phyloP scores from a whole-genome alignment of 1,139 yeast species.

The Meyerozyma athensensis region DNA sequence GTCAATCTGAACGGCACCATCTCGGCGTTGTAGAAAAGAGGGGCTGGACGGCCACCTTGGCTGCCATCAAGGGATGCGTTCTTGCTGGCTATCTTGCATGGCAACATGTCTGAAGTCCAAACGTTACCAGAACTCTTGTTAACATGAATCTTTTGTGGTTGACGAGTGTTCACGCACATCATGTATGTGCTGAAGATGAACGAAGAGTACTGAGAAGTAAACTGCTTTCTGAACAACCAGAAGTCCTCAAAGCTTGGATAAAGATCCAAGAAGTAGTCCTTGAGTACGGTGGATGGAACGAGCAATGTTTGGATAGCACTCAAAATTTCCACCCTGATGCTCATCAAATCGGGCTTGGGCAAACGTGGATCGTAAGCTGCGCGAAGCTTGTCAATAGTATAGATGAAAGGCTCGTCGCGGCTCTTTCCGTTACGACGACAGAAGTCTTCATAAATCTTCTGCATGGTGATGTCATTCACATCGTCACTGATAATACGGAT shows the following conservation, averaged over 20 bases:
- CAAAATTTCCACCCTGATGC: conserved; percentile 85
- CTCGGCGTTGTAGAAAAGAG: conserved; percentile 90
- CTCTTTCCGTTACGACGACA: conserved; percentile 72
- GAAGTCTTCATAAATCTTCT: conserved; percentile 81
- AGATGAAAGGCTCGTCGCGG: conserved; percentile 87
- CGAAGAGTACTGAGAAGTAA: conserved; percentile 94
- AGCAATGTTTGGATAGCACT: conserved; percentile 82
- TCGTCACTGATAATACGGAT: conserved; percentile 88
- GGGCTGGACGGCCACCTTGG: conserved; percentile 61
- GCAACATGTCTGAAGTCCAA: conserved; percentile 94
- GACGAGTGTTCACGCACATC: conserved; percentile 91
- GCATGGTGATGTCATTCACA: conserved; percentile 71
- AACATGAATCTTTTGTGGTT: conserved; percentile 88
- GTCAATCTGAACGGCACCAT: conserved; percentile 95
- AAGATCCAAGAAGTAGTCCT: conserved; percentile 56
- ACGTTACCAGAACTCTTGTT: conserved; percentile 81
- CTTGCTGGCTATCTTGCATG: conserved; percentile 69
- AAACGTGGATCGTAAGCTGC: conserved; percentile 91
- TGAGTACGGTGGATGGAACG: conserved; percentile 82
- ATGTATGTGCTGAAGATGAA: conserved; percentile 88
- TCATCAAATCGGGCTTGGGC: conserved; percentile 88
- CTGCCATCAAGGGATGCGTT: conserved; percentile 56
- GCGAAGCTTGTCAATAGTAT: conserved; percentile 78
- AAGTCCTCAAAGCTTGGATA: conserved; percentile 86
- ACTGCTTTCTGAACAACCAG: conserved; percentile 95